These are phyloP conservation scores for Osmanthus fragrans DNA, from an alignment of 257 asterid species.

Conservation along the genomic window DNA sequence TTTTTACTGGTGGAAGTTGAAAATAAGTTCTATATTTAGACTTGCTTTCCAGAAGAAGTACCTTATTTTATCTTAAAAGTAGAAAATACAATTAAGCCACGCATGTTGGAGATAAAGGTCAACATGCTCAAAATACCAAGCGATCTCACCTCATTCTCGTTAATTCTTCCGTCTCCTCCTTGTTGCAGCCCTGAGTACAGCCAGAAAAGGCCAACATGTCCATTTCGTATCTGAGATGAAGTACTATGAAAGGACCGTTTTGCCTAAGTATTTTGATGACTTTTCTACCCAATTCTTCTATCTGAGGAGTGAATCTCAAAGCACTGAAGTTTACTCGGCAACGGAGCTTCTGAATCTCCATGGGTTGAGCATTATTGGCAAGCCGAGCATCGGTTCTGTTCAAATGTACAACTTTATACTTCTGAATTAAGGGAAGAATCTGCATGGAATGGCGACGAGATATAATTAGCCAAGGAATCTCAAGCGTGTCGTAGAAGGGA, in stretches of 20 bases:
- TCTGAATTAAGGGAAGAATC: conserved; percentile 89
- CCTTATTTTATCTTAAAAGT: too few species aligned
- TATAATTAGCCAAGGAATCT: conserved; percentile 7
- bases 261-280: conserved; percentile 69
- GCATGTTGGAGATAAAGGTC: neutral
- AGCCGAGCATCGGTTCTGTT: conserved; percentile 91
- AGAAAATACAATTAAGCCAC: neutral
- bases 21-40: neutral
- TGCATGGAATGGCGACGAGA: conserved; percentile 32
- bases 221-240: conserved; percentile 98
- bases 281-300: conserved; percentile 89
- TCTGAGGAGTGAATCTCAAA: conserved; percentile 78
- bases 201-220: conserved; percentile 99
- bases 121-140: neutral
- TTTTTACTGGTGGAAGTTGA: neutral
- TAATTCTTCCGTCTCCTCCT: conserved; percentile 78
- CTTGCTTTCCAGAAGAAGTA: too few species aligned
- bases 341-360: conserved; percentile 84
- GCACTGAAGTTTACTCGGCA: conserved; percentile 89
- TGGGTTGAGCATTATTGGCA: conserved; percentile 84
- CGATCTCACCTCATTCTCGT: conserved; percentile 84
- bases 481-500: neutral
- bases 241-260: conserved; percentile 87
- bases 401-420: conserved; percentile 84
- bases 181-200: conserved; percentile 88